Evolutionary conservation across 2,329 filamentous ascomycete genomes (phyloP).

Genomic region (Trichoderma sp.): DNA sequence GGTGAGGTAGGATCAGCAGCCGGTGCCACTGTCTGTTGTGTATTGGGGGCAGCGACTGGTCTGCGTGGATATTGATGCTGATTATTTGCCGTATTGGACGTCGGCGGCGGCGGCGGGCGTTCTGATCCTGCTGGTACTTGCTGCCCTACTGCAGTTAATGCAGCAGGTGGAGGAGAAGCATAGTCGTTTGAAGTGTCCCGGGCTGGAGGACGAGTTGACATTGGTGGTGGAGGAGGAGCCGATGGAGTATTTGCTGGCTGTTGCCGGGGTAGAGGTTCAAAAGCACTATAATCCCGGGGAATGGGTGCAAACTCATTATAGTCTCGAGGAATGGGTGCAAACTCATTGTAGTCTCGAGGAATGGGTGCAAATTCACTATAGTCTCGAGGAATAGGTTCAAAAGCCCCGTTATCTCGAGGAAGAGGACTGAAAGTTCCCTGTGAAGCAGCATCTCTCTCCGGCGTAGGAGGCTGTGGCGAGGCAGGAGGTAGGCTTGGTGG

Average conservation of each 20-base stretch:
- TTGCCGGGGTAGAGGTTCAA: neutral
- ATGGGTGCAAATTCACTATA: too few relatives aligned
- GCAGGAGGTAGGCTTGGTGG: neutral
- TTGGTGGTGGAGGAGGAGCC: neutral
- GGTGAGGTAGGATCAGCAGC: neutral
- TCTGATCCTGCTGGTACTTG: neutral
- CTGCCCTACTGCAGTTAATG: neutral
- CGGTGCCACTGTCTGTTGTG: neutral
- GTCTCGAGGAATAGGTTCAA: neutral
- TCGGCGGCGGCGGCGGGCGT: neutral
- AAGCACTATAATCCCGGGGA: neutral
- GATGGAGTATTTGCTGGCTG: neutral
- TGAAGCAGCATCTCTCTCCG: neutral
- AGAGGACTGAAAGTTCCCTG: neutral
- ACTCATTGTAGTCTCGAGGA: too few relatives aligned
- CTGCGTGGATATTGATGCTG: neutral
- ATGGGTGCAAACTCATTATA: neutral
- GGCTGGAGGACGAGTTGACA: slow-evolving; percentile 2
- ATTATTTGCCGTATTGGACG: neutral
- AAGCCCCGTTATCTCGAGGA: neutral
- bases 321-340: neutral
- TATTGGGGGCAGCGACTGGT: neutral
- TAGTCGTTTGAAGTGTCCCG: neutral
- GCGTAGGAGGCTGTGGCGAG: neutral
- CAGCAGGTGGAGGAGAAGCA: neutral